Evolutionary conservation across 805 yeast genomes (phyloP), one percentile per base, ranked within the genome.

Genomic region (Saccharomycopsis olivae): DNA sequence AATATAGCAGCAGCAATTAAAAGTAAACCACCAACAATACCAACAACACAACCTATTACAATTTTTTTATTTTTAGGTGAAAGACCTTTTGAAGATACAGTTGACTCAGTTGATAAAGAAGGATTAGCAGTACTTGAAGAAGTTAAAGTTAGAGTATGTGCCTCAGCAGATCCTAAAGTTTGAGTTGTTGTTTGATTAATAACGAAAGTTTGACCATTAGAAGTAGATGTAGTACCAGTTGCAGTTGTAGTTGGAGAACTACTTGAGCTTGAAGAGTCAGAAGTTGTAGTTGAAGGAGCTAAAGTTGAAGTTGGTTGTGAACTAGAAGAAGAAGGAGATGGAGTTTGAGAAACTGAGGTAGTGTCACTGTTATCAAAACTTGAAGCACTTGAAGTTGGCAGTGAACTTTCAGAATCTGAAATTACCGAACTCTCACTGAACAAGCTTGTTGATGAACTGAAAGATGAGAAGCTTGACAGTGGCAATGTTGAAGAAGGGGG

Each of bases 11-110:
- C 64, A 4, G 63, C 64, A 30, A 64, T 41, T 2, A 66, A 56
- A n/a, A 76, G 53, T 0, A 71, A 47, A 2, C 88, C 83, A 1
- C 77, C 75, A 38, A 84, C 84, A 11, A 81, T 69, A 40, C 87
- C 87, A 4, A 79, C 78, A 21, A 74, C 78, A 43, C 78, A 76
- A 29, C 87, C 87, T 38, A 78, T 68, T 18, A 79, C 73, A 27
- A 78, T 68, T 41, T 68, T 69, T 40, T 71, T 65, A 43, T 69
- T 58, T 37, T 69, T 66, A 13, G 62, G 51, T 1, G 78, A 65
- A 5, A 76, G 57, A 0, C 79, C 79, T 3, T 58, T 51, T 5
- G 52, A 29, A 20, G 39, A 29, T 2, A 47, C 31, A 29, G 50
- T 41, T 17, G 35, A 41, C 46, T 32, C 53, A 29, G 14, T 54